Conservation (phyloP, 345 rosid genomes). For the Pugionium cornutum region DNA sequence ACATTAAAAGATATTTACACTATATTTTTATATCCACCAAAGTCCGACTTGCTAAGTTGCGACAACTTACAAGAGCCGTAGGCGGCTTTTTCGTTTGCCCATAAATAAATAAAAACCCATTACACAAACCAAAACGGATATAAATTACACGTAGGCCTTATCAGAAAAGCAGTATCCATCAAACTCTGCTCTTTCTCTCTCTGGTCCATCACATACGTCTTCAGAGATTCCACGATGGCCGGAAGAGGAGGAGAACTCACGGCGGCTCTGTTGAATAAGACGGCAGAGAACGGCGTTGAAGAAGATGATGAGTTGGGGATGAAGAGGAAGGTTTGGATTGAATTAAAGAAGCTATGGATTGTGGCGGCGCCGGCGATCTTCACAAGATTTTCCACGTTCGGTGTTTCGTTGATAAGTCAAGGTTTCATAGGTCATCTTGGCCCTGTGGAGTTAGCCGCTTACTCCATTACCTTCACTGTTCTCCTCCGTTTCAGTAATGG, state of each 20-base stretch:
- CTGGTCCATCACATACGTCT: neutral
- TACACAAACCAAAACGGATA: no score
- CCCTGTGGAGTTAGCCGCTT: slow-evolving; percentile 66
- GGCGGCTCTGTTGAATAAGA: slow-evolving; percentile 40
- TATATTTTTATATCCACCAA: no score
- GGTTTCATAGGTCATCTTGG: slow-evolving; percentile 79
- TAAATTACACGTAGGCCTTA: no score
- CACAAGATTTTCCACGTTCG: slow-evolving; percentile 72
- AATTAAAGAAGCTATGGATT: slow-evolving; percentile 67
- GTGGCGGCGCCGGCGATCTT: slow-evolving; percentile 83
- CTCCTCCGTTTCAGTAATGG: slow-evolving; percentile 71
- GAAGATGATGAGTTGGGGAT: slow-evolving; percentile 36
- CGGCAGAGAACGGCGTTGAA: slow-evolving; percentile 5
- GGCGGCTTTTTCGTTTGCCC: no score
- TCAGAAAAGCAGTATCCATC: no score
- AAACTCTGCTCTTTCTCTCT: neutral
- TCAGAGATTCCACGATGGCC: slow-evolving; percentile 30
- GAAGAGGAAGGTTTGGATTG: slow-evolving; percentile 57
- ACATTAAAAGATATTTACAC: no score
- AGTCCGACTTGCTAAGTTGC: no score
- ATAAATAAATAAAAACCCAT: no score
- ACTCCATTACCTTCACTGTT: slow-evolving; percentile 63
- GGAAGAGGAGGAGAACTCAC: slow-evolving; percentile 43
- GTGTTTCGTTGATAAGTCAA: slow-evolving; percentile 58
- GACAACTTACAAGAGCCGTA: no score